Evolutionary conservation across 441 rosid species (phyloP), one percentile per base, ranked within the genome.

Genomic region (Arabidopsis hybrid): DNA sequence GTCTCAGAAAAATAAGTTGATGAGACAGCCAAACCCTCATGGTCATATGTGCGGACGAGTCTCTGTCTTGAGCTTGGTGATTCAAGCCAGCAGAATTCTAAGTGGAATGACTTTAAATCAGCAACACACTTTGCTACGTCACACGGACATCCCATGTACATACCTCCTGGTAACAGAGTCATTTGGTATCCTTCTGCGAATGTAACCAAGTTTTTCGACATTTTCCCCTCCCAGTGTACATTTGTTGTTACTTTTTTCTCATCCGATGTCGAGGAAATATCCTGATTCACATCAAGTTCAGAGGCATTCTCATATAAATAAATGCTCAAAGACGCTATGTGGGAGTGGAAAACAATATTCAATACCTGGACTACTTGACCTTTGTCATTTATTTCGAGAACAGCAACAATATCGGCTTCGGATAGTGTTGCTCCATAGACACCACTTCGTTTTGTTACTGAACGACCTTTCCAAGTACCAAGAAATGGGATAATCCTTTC

Each of bases 81-180:
- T 77, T 90, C 93, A 8, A 89, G 85, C 98, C 97, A 91, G 75
- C 97, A 87, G 64, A 94, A 90, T 67, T 95, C 97, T 71, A 95
- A 73, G 75, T 92, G 99, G 73, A 95, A 95, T 0, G 97, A 83
- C 78, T 80, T 88, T 4, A 87, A 80, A 56, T 89, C 94, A 11
- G 89, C 87, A 36, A 92, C 86, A 55, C 83, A 70, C 82, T 85
- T 90, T 0, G 90, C 85, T 35, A 92, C 76, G 40, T 89, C 86
- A 36, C 85, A 81, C 0, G 97, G 97, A 67, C 80, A 95, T 74
- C 99, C 99, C 91, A 89, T 84, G 81, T 90, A 90, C 91, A 92
- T 89, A 40, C 97, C 96, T 64, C 97, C 97, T 0, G 97, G 95
- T 75, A 95, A 79, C 52, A 90, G 34, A 1, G 87, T 84, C 32